Evolutionary conservation across 75 land plant genomes (phyloP), one percentile per base, ranked within the genome.

Genomic region (Picea sitchensis): DNA sequence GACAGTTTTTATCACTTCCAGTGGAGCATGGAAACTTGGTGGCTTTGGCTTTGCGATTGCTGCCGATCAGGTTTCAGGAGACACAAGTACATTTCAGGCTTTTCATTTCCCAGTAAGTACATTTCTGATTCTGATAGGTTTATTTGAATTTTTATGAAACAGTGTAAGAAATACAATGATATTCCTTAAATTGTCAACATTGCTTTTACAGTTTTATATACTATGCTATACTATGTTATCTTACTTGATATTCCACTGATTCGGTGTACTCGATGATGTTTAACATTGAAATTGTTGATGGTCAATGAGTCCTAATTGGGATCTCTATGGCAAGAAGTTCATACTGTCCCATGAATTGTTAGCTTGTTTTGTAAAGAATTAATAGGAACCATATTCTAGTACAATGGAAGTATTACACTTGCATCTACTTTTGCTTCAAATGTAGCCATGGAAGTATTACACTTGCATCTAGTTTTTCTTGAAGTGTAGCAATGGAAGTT

Each of bases 1-100:
- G 99, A 77, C 91, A 81, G 86, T 95, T 38, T 88, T 88, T 62
- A 94, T 96, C 73, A 96, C 99, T 65, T 72, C 90, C 1, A 89
- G 81, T 92, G 99, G 99, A 86, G 93, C 99, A 61, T 96, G 99
- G 99, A 96, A 96, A 78, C 91, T 96, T 41, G 94, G 88, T 73
- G 95, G 98, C 13, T 96, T 96, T 90, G 94, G 99, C 31, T 96
- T 94, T 86, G 90, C 98, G 62, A 78, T 90, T 17, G 69, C 87
- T 59, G 20, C 83, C 14, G 99, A 91, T 59, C 93, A 92, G 75
- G 67, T 88, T 56, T 82, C 89, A 4, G 65, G 80, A 58, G 95
- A 91, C 84, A 60, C 78, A 47, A 73, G 65, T 76, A 79, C 81
- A 47, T 56, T 47, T 14, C 95, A 85, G 63, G 82, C 88, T 71